Conservation (phyloP, 2,329 filamentous ascomycete species). For the Beauveria caledonica region DNA sequence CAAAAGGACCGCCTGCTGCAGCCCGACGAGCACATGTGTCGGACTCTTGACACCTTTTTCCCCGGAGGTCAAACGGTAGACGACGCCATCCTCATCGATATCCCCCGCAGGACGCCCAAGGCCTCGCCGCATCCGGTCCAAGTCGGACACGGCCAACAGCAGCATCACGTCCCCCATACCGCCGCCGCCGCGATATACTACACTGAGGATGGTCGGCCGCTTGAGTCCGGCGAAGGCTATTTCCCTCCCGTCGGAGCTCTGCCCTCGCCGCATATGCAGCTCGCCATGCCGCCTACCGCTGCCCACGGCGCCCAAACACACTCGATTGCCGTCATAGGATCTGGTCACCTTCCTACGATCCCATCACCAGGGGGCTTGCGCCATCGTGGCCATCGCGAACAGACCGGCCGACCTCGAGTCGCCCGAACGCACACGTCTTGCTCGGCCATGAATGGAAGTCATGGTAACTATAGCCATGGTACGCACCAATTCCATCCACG, state of each 20-base stretch:
- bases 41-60: slow-evolving; percentile 73
- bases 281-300: slow-evolving; percentile 29
- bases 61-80: slow-evolving; percentile 80
- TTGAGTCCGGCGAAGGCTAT: slow-evolving; percentile 69
- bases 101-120: slow-evolving; percentile 71
- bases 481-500: slow-evolving; percentile 28
- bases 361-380: slow-evolving; percentile 71
- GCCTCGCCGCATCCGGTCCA: slow-evolving; percentile 56
- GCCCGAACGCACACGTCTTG: slow-evolving; percentile 71
- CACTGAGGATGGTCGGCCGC: slow-evolving; percentile 55
- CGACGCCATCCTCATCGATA: slow-evolving; percentile 86
- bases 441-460: slow-evolving; percentile 49
- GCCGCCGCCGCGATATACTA: slow-evolving; percentile 43
- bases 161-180: slow-evolving; percentile 29
- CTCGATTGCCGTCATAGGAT: slow-evolving; percentile 73
- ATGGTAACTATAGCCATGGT: slow-evolving; percentile 27
- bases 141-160: neutral
- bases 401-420: slow-evolving; percentile 52
- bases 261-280: slow-evolving; percentile 32
- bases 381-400: slow-evolving; percentile 46
- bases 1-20: slow-evolving; percentile 62
- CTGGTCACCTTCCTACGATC: slow-evolving; percentile 69
- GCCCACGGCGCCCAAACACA: slow-evolving; percentile 33
- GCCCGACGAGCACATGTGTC: slow-evolving; percentile 76
- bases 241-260: slow-evolving; percentile 60